A percentile compares a stretch with the other conserved stretches of the same genome.
phyloP scores from a whole-genome alignment of 116 monocot genomes.

The Phalaenopsis hybrid region DNA sequence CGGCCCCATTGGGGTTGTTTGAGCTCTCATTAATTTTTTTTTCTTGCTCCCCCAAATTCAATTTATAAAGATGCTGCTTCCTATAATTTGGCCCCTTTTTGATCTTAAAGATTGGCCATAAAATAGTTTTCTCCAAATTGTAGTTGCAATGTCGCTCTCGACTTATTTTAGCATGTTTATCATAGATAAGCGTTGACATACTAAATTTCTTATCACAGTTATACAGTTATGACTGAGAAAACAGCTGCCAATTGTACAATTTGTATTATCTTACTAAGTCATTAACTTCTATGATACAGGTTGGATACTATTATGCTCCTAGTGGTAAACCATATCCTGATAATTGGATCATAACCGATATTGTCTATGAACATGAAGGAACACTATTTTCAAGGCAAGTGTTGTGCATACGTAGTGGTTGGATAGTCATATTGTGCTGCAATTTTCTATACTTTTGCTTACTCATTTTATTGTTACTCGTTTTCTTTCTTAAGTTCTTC shows the following conservation, averaged over 20 bases:
- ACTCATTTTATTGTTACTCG: background rate
- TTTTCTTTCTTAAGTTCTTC: background rate
- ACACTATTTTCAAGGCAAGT: conserved; percentile 76
- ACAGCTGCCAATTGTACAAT: background rate
- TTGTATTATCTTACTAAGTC: background rate
- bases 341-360: conserved; percentile 96
- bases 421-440: background rate
- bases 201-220: background rate
- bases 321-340: conserved; percentile 99
- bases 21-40: no score
- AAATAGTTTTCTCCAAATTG: background rate
- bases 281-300: conserved; percentile 43
- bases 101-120: background rate
- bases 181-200: background rate
- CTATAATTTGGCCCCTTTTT: background rate
- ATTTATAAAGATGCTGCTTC: no score
- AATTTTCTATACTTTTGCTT: background rate
- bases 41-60: no score
- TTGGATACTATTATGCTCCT: conserved; percentile 98
- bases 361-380: conserved; percentile 84
- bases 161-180: background rate
- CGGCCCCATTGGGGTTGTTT: no score
- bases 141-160: background rate
- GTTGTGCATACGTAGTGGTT: conserved; percentile 4
- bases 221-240: background rate